Evolutionary conservation across 805 yeast species (phyloP), one percentile per base, ranked within the genome.

Genomic region (Starmerella davenportii): DNA sequence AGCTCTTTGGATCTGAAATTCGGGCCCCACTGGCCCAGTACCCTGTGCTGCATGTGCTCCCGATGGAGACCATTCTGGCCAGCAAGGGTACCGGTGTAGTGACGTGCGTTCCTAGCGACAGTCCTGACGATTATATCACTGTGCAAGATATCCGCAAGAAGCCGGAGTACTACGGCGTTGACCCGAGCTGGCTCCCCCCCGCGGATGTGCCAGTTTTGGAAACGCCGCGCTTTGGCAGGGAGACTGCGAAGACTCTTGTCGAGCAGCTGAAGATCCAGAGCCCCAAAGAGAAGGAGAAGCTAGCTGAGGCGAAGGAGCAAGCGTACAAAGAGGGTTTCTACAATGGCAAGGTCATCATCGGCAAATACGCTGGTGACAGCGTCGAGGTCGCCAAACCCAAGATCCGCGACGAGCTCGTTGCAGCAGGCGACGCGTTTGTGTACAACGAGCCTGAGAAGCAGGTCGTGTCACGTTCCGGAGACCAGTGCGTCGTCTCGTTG

Each of bases 21-120:
- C 61, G 65, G 49, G 92, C 96, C 27, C 96, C 96, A 39, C 64
- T 79, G 49, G 72, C 95, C 11, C 67, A 66, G 18, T 65, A 74
- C 57, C 64, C 71, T 38, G 72, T 76, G 50, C 65, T 90, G 48
- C 70, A 90, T 52, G 78, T 90, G 41, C 69, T 90, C 48, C 98
- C 98, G 50, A 90, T 90, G 98, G 96, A 87, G 61, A 82, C 95
- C 29, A 87, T 90, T 40, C 68, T 87, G 58, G 92, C 93, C 30
- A 68, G 74, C 40, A 90, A 90, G 66, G 98, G 98, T 70, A 90
- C 96, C 34, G 98, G 96, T 66, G 95, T 90, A 34, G 98, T 90
- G 42, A 87, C 96, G 4, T 90, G 95, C 66, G 96, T 85, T 46
- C 98, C 96, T 45, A 77, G 94, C n/a, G 95, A 85, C 61, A 85